Base-by-base conservation (phyloP, 208 protist species). In the Borovskyia barvae region DNA sequence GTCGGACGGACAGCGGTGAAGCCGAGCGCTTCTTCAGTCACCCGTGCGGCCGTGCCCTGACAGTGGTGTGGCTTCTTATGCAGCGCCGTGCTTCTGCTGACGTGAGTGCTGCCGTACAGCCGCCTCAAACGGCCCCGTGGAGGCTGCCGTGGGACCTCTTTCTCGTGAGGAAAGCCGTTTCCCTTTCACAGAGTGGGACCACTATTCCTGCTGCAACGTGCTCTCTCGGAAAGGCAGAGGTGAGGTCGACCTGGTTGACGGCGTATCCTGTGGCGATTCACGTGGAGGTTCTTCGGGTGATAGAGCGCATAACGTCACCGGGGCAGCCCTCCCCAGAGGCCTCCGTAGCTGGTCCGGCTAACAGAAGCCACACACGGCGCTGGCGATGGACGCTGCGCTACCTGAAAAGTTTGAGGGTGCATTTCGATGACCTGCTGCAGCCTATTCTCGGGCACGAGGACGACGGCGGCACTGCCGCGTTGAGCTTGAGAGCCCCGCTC, bases 341-440 rank as follows among this genome's bases (percentile, higher is more conserved):
- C 29, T 1, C 22, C 17, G 2, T 6, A 9, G 1, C 32, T 1
- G 0, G 22, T 25, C 4, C 8, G 9, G 24, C 49, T 2, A 8
- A n/a, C 1, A 36, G 29, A 1, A 26, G 49, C 24, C 48, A 66
- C 30, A 29, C n/a, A 32, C 19, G 58, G 43, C 68, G 50, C 2
- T 80, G 77, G 58, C 22, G 50, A 19, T 64, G 75, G 39, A 66
- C 66, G 17, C 46, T 70, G 41, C 55, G 37, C 17, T 80, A 85
- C 43, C 48, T 77, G 36, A 33, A 26, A 5, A 22, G 6, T 17
- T 36, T 72, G 20, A 35, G 35, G 28, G 35, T 43, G 11, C 40
- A 42, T 26, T 57, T 45, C 30, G n/a, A n/a, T n/a, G n/a, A n/a
- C n/a, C n/a, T n/a, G n/a, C n/a, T n/a, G n/a, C n/a, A n/a, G n/a